These are phyloP conservation scores for Suillus ampliporus DNA, from an alignment of 768 basidiomycete species.

Conservation along the genomic window DNA sequence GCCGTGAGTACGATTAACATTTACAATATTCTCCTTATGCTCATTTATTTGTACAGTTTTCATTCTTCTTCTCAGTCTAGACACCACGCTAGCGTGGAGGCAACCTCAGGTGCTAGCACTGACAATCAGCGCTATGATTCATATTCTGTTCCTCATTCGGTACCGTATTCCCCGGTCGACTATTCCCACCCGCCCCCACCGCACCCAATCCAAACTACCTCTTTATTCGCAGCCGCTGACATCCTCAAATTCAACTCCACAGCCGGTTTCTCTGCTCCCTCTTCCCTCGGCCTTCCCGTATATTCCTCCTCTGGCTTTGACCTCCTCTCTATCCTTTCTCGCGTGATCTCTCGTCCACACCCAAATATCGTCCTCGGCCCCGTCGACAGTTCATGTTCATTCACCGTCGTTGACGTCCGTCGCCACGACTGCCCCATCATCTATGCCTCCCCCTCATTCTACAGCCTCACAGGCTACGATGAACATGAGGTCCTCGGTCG, in stretches of 20 bases:
- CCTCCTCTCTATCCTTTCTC: conserved; percentile 77
- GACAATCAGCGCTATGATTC: conserved; percentile 1
- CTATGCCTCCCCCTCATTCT: conserved; percentile 89
- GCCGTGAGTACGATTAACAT: conserved; percentile 24
- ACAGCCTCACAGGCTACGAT: conserved; percentile 72
- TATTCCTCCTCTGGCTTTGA: conserved; percentile 95
- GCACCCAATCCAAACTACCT: background rate
- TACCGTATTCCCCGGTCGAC: background rate
- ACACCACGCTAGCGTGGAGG: conserved; percentile 11
- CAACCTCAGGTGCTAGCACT: background rate
- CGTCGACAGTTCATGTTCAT: conserved; percentile 91
- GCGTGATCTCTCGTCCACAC: conserved; percentile 75
- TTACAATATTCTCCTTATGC: conserved; percentile 4
- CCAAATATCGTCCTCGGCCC: conserved; percentile 85
- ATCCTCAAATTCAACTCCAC: conserved; percentile 2
- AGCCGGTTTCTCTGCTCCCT: conserved; percentile 30
- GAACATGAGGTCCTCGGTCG: conserved; percentile 82
- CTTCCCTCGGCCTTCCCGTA: conserved; percentile 55
- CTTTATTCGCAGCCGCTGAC: conserved; percentile 14
- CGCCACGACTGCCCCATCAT: conserved; percentile 86
- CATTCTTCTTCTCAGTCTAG: conserved; percentile 23
- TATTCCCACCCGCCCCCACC: conserved; percentile 11
- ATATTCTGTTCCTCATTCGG: conserved; percentile 8
- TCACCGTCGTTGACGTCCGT: conserved; percentile 86
- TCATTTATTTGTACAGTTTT: conserved; percentile 31